Evolutionary conservation across 2,329 filamentous ascomycete species (phyloP), one percentile per base, ranked within the genome.

Genomic region (Simplicillium aogashimaense): DNA sequence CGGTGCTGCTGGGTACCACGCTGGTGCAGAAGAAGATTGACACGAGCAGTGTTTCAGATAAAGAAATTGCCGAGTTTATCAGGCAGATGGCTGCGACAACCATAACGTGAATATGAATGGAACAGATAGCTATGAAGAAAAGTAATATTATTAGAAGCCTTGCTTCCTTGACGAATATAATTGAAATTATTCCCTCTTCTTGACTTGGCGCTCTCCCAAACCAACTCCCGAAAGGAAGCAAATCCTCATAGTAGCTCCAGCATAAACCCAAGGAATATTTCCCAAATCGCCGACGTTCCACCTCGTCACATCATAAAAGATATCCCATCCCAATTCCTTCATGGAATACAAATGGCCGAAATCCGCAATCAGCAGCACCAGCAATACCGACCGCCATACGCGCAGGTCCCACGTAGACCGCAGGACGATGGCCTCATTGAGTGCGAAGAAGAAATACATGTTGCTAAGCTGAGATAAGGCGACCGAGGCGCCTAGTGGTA

Each of bases 371-470:
- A 89, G 68, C 43, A 89, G 63, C 30, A 73, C 78, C 35, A 81
- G 61, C 4, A 89, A 64, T 18, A 89, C 67, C 1, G 74, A 68
- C 47, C 65, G 70, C 85, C 85, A 90, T 42, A 90, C 83, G 17
- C 68, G 66, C 29, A 81, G 53, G 61, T 88, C 79, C 37, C 65
- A 64, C 7, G 84, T 86, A 13, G 74, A 69, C 33, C 86, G 78
- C 47, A 90, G 69, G 11, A 90, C 79, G 17, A 87, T 61, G 2
- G 82, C 83, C 62, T 92, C 84, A 62, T 83, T 86, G 52, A 90
- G 61, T 41, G 82, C 77, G 58, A 89, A 86, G 43, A 85, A 73
- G 31, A 89, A 59, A 62, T 89, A 90, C 46, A 89, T 67, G 59
- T 87, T 89, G 34, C 81, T 82, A 28, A 90, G 72, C 62, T 90